These are phyloP conservation scores for Solanum arcanum DNA, from an alignment of 257 asterid species.

Conservation along the genomic window DNA sequence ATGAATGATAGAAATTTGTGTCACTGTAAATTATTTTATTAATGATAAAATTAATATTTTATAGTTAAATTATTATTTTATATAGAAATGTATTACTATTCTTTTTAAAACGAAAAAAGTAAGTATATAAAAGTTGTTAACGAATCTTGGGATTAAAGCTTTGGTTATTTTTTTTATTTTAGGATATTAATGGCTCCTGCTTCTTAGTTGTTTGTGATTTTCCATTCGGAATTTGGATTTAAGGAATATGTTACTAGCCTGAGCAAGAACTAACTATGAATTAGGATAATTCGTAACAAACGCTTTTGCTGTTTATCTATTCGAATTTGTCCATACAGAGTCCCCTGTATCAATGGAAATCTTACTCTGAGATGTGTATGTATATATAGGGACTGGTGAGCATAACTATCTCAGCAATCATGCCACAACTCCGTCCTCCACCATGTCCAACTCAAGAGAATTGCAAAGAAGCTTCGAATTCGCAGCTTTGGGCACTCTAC, in stretches of 20 bases:
- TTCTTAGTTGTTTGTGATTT: neutral
- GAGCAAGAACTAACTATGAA: neutral
- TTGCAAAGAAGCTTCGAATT: slow-evolving; percentile 60
- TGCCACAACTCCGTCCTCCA: slow-evolving; percentile 70
- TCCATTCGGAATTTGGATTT: too few relatives aligned
- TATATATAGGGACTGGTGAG: slow-evolving; percentile 55
- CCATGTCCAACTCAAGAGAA: slow-evolving; percentile 62
- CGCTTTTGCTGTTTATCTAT: neutral
- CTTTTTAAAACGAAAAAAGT: too few relatives aligned
- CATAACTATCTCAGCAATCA: slow-evolving; percentile 43
- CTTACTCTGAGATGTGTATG: neutral
- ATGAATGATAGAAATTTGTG: too few relatives aligned
- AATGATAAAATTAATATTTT: too few relatives aligned
- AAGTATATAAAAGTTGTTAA: neutral
- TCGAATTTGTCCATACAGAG: neutral
- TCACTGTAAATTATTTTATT: too few relatives aligned
- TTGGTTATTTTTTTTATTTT: too few relatives aligned
- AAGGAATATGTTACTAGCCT: neutral
- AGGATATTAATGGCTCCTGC: too few relatives aligned
- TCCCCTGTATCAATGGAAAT: neutral
- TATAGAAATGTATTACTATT: too few relatives aligned
- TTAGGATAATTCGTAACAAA: neutral
- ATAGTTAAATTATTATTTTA: too few relatives aligned
- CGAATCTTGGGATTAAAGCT: neutral
- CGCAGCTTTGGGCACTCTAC: slow-evolving; percentile 55